A percentile compares a stretch with the other conserved stretches of the same genome.
Conservation (phyloP, 768 basidiomycete genomes). For the Kwoniella newhampshirensis region DNA sequence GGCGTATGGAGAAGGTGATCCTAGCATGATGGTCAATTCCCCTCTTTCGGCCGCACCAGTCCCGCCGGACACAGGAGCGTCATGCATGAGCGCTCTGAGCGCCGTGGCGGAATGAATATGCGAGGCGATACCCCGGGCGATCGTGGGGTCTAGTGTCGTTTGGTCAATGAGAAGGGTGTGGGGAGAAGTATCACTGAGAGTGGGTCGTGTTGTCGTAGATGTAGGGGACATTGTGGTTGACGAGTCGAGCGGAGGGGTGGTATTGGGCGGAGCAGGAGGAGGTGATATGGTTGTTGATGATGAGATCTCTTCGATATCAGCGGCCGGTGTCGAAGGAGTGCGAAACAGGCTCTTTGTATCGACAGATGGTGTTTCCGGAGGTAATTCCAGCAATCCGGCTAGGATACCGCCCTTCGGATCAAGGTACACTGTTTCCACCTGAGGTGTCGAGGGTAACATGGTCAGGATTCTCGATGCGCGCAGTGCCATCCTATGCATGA, state of each 20-base stretch:
- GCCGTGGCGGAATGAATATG: constrained; percentile 55
- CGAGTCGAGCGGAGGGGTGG: constrained; percentile 6
- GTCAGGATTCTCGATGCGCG: constrained; percentile 65
- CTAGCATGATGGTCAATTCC: constrained; percentile 87
- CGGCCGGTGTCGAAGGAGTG: not conserved
- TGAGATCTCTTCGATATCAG: constrained; percentile 4
- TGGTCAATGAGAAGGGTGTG: constrained; percentile 78
- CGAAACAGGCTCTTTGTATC: not conserved
- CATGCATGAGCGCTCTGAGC: constrained; percentile 73
- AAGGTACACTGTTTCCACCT: constrained; percentile 74
- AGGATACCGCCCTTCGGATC: constrained; percentile 62
- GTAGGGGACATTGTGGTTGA: constrained; percentile 10
- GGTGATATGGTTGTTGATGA: constrained; percentile 14
- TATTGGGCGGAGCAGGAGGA: not conserved
- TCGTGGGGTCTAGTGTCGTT: constrained; percentile 80
- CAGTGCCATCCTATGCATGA: constrained; percentile 42
- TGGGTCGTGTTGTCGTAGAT: not conserved
- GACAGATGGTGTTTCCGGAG: constrained; percentile 11
- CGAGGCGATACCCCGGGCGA: constrained; percentile 66
- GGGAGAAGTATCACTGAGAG: not conserved
- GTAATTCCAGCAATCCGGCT: constrained; percentile 62
- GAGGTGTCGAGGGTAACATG: constrained; percentile 89
- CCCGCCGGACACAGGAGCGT: constrained; percentile 92
- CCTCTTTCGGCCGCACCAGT: constrained; percentile 83
- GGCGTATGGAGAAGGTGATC: constrained; percentile 59